Base-by-base conservation (phyloP, 2,329 filamentous ascomycete genomes). In the Claviceps sp. region DNA sequence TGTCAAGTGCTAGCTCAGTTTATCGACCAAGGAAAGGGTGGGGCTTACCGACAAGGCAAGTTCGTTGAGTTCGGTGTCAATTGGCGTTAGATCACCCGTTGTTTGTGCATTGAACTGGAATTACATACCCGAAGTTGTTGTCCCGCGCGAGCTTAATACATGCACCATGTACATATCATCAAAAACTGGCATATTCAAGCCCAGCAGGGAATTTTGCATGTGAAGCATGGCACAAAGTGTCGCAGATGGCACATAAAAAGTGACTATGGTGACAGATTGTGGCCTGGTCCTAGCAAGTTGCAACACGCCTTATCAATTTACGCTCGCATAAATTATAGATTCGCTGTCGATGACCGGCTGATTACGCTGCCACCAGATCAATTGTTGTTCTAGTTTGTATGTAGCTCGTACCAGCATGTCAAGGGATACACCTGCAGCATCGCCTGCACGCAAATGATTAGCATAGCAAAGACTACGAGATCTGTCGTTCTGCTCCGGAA, bases 331-430 rank as follows among this genome's bases (percentile, higher is more conserved):
- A 4, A 30, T 30, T 30, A 30, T 30, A 4, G 26, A 30, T 30
- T 30, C 26, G 26, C 34, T 30, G 5, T 16, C n/a, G 1, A 14
- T 50, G 4, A 37, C 38, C 4, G 41, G n/a, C 42, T 38, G 48
- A 14, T 51, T 54, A 34, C 52, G 59, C 48, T 70, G 68, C 67
- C 66, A 70, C 20, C 53, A 50, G 1, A 64, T 52, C n/a, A 71
- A 62, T 9, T 59, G 59, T 18, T 62, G 61, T 50, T 71, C 69
- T 36, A 70, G 54, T 62, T 65, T 68, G 54, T 70, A 69, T 7
- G 71, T 64, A 26, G 67, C 67, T 26, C 63, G 59, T 2, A 68
- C 60, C 16, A 65, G 56, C 36, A 64, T 62, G 5, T 65, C 60
- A 4, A 69, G 56, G 4, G 67, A 61, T 8, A 69, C 52, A 4